Conservation (phyloP, 805 yeast species). For the Diddensiella transvaalensis region DNA sequence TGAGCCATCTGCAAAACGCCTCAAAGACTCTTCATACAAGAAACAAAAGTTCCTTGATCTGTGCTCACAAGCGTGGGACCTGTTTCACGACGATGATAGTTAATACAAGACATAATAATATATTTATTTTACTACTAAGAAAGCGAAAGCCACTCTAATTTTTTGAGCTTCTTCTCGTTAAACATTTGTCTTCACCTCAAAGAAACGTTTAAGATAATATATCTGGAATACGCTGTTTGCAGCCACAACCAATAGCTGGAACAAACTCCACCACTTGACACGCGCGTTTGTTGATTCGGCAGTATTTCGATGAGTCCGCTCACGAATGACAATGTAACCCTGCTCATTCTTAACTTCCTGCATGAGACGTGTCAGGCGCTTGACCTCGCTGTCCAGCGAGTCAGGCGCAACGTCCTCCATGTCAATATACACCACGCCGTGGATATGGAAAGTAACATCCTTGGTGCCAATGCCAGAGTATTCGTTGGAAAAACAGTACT, state of each 20-base stretch:
- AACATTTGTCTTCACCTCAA: constrained; percentile 89
- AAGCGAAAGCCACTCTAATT: too few species aligned
- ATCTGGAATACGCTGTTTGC: constrained; percentile 89
- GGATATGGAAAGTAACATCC: constrained; percentile 93
- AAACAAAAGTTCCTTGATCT: constrained; percentile 29
- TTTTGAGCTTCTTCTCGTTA: too few species aligned
- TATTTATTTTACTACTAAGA: not conserved
- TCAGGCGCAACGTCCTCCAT: constrained; percentile 70
- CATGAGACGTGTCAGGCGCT: constrained; percentile 68
- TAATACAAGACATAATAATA: not conserved
- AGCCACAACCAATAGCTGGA: constrained; percentile 83
- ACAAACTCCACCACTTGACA: constrained; percentile 96
- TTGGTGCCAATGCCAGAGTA: constrained; percentile 65
- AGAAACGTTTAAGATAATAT: constrained; percentile 88
- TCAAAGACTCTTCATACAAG: constrained; percentile 12
- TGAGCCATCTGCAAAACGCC: constrained; percentile 7
- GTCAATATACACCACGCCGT: constrained; percentile 85
- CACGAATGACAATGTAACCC: constrained; percentile 89
- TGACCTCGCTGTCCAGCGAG: constrained; percentile 79
- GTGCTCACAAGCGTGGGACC: constrained; percentile 34
- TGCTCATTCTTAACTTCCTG: constrained; percentile 87
- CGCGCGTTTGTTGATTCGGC: constrained; percentile 96
- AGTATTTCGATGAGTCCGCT: constrained; percentile 96
- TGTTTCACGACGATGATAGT: constrained; percentile 21
- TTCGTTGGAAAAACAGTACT: constrained; percentile 91